Conservation (phyloP, 495 filamentous ascomycete genomes). For the Aspergillus baeticus region DNA sequence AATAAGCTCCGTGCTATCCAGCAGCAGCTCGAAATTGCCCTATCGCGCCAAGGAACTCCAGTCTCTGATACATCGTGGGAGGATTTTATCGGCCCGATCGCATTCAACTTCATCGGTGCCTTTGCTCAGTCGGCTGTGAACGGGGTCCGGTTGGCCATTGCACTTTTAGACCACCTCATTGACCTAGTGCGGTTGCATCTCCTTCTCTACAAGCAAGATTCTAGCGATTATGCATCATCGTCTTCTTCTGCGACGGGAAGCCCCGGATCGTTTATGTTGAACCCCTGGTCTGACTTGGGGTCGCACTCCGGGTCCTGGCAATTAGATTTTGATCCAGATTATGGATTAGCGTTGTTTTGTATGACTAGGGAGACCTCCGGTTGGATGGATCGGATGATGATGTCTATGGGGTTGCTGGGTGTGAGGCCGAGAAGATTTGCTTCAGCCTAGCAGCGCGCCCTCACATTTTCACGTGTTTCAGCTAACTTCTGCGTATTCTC, state of each 20-base stretch:
- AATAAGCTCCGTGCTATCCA: neutral
- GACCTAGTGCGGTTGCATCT: neutral
- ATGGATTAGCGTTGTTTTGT: neutral
- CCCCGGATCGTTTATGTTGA: neutral
- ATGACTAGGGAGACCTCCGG: neutral
- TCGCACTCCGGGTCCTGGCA: neutral
- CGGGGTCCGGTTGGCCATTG: slow-evolving; percentile 9
- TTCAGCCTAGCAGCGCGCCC: neutral
- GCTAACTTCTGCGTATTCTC: no score
- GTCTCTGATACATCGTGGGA: slow-evolving; percentile 2
- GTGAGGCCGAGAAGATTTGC: neutral
- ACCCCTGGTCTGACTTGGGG: slow-evolving; percentile 1
- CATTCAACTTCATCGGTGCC: slow-evolving; percentile 10
- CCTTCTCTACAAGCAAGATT: neutral
- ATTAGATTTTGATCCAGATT: slow-evolving; percentile 2
- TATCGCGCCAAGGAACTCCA: neutral
- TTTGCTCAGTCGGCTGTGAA: slow-evolving; percentile 9
- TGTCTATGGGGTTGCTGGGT: slow-evolving; percentile 16
- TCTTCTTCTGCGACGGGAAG: neutral
- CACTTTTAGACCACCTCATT: slow-evolving; percentile 5
- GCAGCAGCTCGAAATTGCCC: neutral
- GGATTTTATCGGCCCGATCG: slow-evolving; percentile 10
- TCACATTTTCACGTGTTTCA: no score
- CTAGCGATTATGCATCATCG: neutral
- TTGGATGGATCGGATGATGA: slow-evolving; percentile 12